A percentile compares a stretch with the other conserved stretches of the same genome.
These are phyloP conservation scores for Solanum ossicruentum DNA, from an alignment of 257 asterid genomes.

Conservation along the genomic window DNA sequence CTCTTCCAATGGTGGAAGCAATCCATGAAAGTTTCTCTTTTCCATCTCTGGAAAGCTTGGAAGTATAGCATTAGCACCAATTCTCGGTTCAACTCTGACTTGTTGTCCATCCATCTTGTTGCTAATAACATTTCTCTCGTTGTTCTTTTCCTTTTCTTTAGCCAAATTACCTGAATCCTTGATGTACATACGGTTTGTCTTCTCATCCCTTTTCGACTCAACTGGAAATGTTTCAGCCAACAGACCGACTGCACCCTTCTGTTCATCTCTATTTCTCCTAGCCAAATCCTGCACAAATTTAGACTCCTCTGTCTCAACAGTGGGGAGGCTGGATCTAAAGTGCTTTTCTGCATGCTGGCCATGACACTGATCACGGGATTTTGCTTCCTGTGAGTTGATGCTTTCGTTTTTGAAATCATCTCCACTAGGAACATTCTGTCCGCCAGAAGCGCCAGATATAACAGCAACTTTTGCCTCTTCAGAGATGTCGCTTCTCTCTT, in stretches of 20 bases:
- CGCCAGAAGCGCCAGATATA: conserved; percentile 19
- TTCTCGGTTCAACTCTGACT: conserved; percentile 9
- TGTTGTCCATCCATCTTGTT: conserved; percentile 23
- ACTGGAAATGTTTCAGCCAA: conserved; percentile 23
- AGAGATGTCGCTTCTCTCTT: conserved; percentile 43
- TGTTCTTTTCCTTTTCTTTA: conserved; percentile 27
- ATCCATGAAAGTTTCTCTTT: conserved; percentile 22
- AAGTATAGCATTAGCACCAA: conserved; percentile 13
- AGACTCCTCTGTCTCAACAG: conserved; percentile 27
- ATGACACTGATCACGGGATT: conserved; percentile 7
- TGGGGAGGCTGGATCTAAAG: conserved; percentile 9
- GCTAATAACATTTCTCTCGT: conserved; percentile 21
- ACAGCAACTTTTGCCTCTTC: conserved; percentile 40
- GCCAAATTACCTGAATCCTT: conserved; percentile 14
- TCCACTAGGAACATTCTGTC: conserved; percentile 16
- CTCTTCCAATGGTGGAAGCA: conserved; percentile 22
- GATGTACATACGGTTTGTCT: conserved; percentile 6
- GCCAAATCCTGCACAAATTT: conserved; percentile 50
- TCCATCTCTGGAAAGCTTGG: conserved; percentile 8
- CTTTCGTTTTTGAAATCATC: conserved; percentile 1
- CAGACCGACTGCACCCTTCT: conserved; percentile 15
- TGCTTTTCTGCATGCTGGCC: conserved; percentile 39
- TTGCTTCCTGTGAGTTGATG: conserved; percentile 19
- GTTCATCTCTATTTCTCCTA: conserved; percentile 38
- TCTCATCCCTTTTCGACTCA: conserved; percentile 18